These are phyloP conservation scores for Rhododendron ovatum DNA, from an alignment of 148 eudicot genomes.

Conservation along the genomic window DNA sequence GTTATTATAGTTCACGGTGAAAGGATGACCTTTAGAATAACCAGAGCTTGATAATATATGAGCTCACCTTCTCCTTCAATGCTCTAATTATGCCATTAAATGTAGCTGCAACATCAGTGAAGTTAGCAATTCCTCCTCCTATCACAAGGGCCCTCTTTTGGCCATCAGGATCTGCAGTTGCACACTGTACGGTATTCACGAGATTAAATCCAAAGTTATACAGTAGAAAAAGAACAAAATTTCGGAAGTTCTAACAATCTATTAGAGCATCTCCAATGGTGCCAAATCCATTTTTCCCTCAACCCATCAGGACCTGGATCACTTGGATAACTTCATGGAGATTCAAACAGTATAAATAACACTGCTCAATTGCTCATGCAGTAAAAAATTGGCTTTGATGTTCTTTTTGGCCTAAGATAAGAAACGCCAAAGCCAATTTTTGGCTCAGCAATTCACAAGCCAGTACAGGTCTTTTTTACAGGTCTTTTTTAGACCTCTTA, in stretches of 20 bases:
- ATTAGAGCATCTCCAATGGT: not conserved
- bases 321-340: not conserved
- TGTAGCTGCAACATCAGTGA: slow-evolving; percentile 97
- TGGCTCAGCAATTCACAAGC: not conserved
- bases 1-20: not conserved
- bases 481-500: not conserved
- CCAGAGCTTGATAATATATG: not conserved
- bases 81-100: slow-evolving; percentile 75
- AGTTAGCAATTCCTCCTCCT: slow-evolving; percentile 98
- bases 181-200: slow-evolving; percentile 57
- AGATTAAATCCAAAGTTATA: not conserved
- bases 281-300: not conserved
- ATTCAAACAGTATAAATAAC: not conserved
- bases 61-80: slow-evolving; percentile 51
- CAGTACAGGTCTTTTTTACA: not conserved
- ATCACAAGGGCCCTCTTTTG: slow-evolving; percentile 84
- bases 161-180: slow-evolving; percentile 93
- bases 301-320: not conserved
- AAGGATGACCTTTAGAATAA: not conserved
- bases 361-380: not conserved
- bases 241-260: not conserved
- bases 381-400: not conserved
- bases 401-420: not conserved
- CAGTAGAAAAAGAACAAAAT: not conserved
- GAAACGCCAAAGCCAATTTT: not conserved